A percentile compares a stretch with the other conserved stretches of the same genome.
These are phyloP conservation scores for Ailanthus altissimus DNA, from an alignment of 345 rosid genomes.

Conservation along the genomic window DNA sequence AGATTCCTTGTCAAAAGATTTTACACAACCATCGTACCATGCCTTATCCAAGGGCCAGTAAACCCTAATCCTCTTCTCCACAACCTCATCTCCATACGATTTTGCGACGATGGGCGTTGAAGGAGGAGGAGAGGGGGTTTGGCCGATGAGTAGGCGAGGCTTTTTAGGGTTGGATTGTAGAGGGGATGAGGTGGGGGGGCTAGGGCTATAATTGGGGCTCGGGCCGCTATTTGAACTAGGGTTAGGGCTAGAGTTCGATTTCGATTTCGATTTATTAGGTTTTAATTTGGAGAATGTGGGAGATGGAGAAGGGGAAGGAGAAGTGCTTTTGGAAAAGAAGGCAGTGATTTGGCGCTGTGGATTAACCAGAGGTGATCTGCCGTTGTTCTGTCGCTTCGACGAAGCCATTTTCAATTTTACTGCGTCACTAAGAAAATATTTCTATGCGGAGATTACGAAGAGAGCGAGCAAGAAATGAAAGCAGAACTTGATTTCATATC, in stretches of 20 bases:
- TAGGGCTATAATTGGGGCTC: no score
- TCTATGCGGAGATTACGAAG: background rate
- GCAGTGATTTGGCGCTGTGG: slow-evolving; percentile 88
- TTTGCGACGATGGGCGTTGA: slow-evolving; percentile 25
- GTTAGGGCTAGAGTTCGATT: slow-evolving; percentile 42
- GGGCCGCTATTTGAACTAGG: slow-evolving; percentile 40
- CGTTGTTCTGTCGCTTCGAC: slow-evolving; percentile 68
- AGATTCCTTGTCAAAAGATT: slow-evolving; percentile 43
- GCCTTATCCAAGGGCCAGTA: slow-evolving; percentile 91
- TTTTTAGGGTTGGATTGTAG: slow-evolving; percentile 55
- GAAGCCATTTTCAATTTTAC: slow-evolving; percentile 52
- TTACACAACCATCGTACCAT: slow-evolving; percentile 83
- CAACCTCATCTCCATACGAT: slow-evolving; percentile 57
- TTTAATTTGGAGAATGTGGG: slow-evolving; percentile 34
- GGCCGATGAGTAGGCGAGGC: slow-evolving; percentile 67
- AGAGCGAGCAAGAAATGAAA: background rate
- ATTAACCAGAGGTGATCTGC: slow-evolving; percentile 88
- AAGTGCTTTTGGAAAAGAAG: slow-evolving; percentile 60
- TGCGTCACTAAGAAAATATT: background rate
- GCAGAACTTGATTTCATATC: background rate
- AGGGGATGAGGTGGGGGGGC: slow-evolving; percentile 86
- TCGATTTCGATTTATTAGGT: slow-evolving; percentile 32
- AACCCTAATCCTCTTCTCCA: slow-evolving; percentile 68
- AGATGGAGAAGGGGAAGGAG: slow-evolving; percentile 48
- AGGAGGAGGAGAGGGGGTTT: slow-evolving; percentile 36